Conservation (phyloP, 2,329 filamentous ascomycete species). For the Ophiostoma sp. region DNA sequence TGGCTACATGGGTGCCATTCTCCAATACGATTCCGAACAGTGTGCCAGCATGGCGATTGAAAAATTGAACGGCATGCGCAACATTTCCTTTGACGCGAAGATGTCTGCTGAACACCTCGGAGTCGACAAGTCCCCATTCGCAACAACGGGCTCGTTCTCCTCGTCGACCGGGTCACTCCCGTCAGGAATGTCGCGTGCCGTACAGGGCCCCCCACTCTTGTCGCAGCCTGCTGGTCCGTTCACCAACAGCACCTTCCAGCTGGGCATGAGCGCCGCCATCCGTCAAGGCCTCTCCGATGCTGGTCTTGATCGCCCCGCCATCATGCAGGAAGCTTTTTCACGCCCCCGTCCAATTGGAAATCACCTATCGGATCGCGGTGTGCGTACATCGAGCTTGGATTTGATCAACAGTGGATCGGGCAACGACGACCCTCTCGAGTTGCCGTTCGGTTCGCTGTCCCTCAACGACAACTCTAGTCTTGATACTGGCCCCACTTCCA, state of each 20-base stretch:
- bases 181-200: neutral
- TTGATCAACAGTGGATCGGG: constrained; percentile 65
- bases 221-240: neutral
- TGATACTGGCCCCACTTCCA: neutral
- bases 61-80: constrained; percentile 8
- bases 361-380: constrained; percentile 54
- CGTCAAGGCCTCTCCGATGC: neutral
- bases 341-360: constrained; percentile 68
- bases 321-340: constrained; percentile 44
- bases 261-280: neutral
- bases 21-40: neutral
- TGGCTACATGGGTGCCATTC: neutral
- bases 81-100: neutral
- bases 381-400: constrained; percentile 59
- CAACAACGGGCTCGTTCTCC: neutral
- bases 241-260: neutral
- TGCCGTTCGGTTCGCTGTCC: constrained; percentile 37
- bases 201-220: neutral
- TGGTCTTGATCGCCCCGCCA: neutral
- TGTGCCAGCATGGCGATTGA: neutral
- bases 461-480: constrained; percentile 2
- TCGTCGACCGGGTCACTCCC: neutral
- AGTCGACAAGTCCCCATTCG: neutral
- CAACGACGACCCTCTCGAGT: constrained; percentile 65
- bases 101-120: neutral